These are phyloP conservation scores for Dentipellis fragilis DNA, from an alignment of 768 basidiomycete species.

Conservation along the genomic window DNA sequence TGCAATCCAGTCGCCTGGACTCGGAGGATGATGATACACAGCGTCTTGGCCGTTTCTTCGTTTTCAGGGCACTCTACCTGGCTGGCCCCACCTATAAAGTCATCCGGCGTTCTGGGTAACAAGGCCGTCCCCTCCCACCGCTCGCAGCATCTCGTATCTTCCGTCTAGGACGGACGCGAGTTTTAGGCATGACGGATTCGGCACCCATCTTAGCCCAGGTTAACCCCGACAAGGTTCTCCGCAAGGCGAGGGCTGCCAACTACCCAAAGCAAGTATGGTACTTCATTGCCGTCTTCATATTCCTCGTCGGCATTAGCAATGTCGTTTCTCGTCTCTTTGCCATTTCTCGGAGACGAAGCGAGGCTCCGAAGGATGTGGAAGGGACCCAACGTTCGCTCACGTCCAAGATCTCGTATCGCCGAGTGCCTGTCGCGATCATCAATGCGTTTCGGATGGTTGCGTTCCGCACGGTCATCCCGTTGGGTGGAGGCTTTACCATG, in stretches of 20 bases:
- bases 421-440: constrained; percentile 16
- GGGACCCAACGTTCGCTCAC: background rate
- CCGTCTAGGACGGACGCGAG: no score
- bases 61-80: no score
- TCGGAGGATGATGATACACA: no score
- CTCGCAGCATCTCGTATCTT: no score
- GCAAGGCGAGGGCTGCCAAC: background rate
- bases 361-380: constrained; percentile 10
- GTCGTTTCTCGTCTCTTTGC: constrained; percentile 17
- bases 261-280: constrained; percentile 36
- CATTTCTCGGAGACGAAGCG: background rate
- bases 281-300: constrained; percentile 32
- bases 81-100: no score
- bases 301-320: constrained; percentile 27
- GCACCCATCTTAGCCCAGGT: no score
- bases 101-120: no score
- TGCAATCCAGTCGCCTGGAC: no score
- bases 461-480: constrained; percentile 21
- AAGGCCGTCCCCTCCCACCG: no score
- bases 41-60: no score
- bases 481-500: constrained; percentile 23
- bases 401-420: constrained; percentile 12
- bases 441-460: constrained; percentile 22
- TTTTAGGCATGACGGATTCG: no score
- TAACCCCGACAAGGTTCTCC: background rate